Conservation (phyloP, 192 early-diverging fungal genomes). For the Piromyces sp. region DNA sequence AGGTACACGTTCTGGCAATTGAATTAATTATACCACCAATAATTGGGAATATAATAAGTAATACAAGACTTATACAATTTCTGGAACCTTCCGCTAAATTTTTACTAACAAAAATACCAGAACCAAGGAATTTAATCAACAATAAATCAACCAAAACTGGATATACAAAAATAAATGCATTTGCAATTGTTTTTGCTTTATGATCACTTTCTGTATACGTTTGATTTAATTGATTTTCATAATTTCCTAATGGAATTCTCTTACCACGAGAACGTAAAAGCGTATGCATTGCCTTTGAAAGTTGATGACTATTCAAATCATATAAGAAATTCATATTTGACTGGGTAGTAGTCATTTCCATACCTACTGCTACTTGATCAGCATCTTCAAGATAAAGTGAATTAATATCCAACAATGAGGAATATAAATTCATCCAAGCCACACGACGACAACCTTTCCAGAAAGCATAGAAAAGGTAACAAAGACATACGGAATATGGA, state of each 20-base stretch:
- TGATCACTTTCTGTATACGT: background rate
- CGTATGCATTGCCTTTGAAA: slow-evolving; percentile 10
- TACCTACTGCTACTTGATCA: slow-evolving; percentile 20
- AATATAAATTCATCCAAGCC: slow-evolving; percentile 16
- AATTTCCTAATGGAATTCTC: background rate
- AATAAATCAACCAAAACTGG: slow-evolving; percentile 19
- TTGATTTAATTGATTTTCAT: background rate
- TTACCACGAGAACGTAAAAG: slow-evolving; percentile 7
- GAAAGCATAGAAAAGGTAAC: slow-evolving; percentile 12
- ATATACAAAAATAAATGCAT: slow-evolving; percentile 24
- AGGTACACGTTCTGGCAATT: slow-evolving; percentile 15
- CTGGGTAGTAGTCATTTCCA: slow-evolving; percentile 25
- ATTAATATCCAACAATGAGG: slow-evolving; percentile 13
- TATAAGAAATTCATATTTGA: slow-evolving; percentile 9
- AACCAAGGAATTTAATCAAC: slow-evolving; percentile 10
- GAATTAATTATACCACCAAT: slow-evolving; percentile 18
- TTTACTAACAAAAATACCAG: slow-evolving; percentile 10
- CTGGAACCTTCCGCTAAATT: background rate
- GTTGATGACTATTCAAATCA: slow-evolving; percentile 9
- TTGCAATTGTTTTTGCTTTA: slow-evolving; percentile 6
- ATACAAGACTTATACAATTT: background rate
- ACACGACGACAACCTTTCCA: slow-evolving; percentile 15
- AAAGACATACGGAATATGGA: slow-evolving; percentile 1
- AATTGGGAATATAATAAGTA: slow-evolving; percentile 9
- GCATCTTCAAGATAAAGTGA: slow-evolving; percentile 15